These are phyloP conservation scores for Xylaria scruposa DNA, from an alignment of 495 filamentous ascomycete species.

Conservation along the genomic window DNA sequence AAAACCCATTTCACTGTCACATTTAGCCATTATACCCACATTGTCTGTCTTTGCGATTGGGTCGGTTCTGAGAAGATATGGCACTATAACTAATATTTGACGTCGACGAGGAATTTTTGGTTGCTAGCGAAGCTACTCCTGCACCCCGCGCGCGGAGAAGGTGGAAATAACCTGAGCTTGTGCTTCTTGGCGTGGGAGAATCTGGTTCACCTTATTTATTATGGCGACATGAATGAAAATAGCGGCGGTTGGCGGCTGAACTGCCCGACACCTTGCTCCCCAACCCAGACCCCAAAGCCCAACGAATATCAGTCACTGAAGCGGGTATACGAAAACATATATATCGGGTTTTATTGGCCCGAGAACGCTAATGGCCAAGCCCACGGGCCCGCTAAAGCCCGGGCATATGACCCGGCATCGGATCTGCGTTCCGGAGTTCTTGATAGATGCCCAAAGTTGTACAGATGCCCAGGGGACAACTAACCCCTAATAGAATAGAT, in stretches of 20 bases:
- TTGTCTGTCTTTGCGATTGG: neutral
- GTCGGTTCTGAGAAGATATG: conserved; percentile 1
- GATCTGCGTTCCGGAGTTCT: neutral
- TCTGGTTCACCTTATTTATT: neutral
- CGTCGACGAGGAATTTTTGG: neutral
- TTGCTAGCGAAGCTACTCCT: neutral
- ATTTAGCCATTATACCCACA: conserved; percentile 10
- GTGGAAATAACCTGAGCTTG: neutral
- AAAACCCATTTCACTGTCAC: neutral
- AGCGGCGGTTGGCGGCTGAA: neutral
- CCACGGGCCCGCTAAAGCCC: neutral
- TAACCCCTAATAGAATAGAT: neutral
- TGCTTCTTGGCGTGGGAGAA: neutral
- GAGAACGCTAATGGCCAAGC: neutral
- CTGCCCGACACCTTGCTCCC: neutral
- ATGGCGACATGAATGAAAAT: neutral
- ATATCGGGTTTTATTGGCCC: conserved; percentile 24
- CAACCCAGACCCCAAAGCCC: neutral
- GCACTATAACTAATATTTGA: neutral
- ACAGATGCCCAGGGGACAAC: neutral
- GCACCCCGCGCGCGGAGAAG: conserved; percentile 18
- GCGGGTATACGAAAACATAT: neutral
- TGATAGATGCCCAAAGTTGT: conserved; percentile 15
- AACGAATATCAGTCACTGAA: neutral
- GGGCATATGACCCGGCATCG: neutral